Conservation (phyloP, 352 stramenopile genomes). For the Pythium phragmiticola region DNA sequence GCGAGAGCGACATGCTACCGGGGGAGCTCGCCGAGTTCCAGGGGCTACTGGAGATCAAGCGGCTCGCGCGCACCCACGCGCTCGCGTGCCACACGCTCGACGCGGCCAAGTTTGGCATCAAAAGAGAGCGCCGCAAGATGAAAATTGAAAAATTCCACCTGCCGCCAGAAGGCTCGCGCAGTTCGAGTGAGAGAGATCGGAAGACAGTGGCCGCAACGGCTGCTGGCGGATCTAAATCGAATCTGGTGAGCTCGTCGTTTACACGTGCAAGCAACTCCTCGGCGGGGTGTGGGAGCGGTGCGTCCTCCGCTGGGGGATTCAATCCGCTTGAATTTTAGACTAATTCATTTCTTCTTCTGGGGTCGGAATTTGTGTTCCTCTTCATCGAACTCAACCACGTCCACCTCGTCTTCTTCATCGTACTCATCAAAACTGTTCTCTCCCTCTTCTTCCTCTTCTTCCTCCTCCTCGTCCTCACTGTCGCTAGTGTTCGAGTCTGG, state of each 20-base stretch:
- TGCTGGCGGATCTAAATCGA: conserved; percentile 2
- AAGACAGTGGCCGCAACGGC: background rate
- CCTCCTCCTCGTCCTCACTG: conserved; percentile 19
- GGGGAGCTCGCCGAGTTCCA: conserved; percentile 61
- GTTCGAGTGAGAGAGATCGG: conserved; percentile 20
- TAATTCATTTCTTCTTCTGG: conserved; percentile 24
- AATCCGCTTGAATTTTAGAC: conserved; percentile 25
- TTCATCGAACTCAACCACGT: conserved; percentile 21
- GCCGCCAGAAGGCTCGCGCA: conserved; percentile 61
- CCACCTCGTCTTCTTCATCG: conserved; percentile 29
- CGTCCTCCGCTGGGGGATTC: background rate
- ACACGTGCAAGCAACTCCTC: background rate
- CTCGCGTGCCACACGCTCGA: conserved; percentile 54
- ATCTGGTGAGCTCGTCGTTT: conserved; percentile 27
- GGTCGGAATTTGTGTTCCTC: conserved; percentile 37
- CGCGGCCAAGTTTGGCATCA: conserved; percentile 58
- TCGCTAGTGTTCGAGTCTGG: background rate
- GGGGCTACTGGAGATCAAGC: conserved; percentile 53
- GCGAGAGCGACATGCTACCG: conserved; percentile 54
- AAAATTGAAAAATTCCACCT: conserved; percentile 81
- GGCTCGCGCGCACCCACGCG: conserved; percentile 55
- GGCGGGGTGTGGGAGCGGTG: conserved; percentile 9
- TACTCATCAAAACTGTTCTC: conserved; percentile 25
- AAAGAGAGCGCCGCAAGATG: conserved; percentile 68
- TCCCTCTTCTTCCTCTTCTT: conserved; percentile 14